Evolutionary conservation across 1,284 basidiomycete species (phyloP), one percentile per base, ranked within the genome.

Genomic region (Megacollybia platyphylla): DNA sequence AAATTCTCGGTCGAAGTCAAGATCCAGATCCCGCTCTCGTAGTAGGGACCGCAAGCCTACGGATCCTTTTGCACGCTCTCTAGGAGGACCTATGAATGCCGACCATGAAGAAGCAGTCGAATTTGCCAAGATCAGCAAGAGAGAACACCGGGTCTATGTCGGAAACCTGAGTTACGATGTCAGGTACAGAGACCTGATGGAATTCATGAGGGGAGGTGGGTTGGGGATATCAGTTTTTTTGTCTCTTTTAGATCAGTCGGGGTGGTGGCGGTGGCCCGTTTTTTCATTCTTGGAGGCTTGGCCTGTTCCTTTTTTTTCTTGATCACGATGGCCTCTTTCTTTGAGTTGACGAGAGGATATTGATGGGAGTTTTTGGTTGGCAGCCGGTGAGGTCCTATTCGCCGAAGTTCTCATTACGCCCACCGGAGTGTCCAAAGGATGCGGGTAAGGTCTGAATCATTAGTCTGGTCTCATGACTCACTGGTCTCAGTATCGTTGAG

Each of bases 161-260:
- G 94, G 93, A 58, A 97, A 97, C 64, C 78, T 97, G 64, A 87
- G 85, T 59, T 97, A 96, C 73, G 88, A 93, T 63, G 88, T 92
- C 78, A 93, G 87, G 68, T 96, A 93, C 70, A 81, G 87, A 66
- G 91, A 96, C 70, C 74, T 97, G 67, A 90, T 92, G 76, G 87
- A 92, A 80, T 94, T 93, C 61, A 93, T 94, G 89, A 76, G 85
- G 80, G 87, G 88, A 91, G 91, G 92, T 96, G 87, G 82, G 91
- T 93, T 67, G 78, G 77, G 77, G 78, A 71, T 71, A 74, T 67
- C 64, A 65, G 64, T 65, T 65, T 64, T 69, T 68, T 66, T 62
- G 66, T 61, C 60, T 57, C 58, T 50, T 57, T 48, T 56, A 52
- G 54, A 41, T 37, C 24, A 27, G n/a, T 20, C 15, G 20, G 40